Base-by-base conservation (phyloP, 2,329 filamentous ascomycete species). In the Aspergillus pseudoviridinutans region DNA sequence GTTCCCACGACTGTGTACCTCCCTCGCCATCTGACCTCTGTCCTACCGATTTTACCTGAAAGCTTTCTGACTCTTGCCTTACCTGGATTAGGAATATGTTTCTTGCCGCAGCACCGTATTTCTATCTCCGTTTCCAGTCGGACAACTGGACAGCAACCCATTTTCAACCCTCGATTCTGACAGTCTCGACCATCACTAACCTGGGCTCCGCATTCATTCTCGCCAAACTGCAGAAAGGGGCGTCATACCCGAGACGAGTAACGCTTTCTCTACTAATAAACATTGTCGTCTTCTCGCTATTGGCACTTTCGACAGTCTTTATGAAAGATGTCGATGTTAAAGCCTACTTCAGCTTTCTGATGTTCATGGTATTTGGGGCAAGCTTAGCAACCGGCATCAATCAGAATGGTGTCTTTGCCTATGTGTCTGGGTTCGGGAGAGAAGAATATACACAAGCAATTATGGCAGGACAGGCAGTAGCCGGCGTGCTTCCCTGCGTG, bases 401-500 rank as follows among this genome's bases (percentile, higher is more conserved):
- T 64, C 94, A 97, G 76, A 97, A 97, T 73, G 94, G 94, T 20
- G 86, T 94, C 10, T 96, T 97, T 72, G 91, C 94, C 2, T 97
- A 92, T 71, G 92, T 91, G 3, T 86, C 90, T 3, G 88, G 90
- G 53, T 97, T 96, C 68, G 91, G 88, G 38, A 82, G 90, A 53
- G 85, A 88, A 22, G 90, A 94, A 74, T 99, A 97, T 74, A 96
- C 91, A 55, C 93, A 97, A 75, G 93, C 89, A 25, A 92, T 97
- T 74, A 97, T 99, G 92, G 87, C 88, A 3, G 94, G 94, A 1
- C 94, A 99, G 74, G 93, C 88, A 32, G 82, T 99, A 3, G 92
- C 94, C 0, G 94, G 94, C 29, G 92, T 99, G 9, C 79, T 97
- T 3, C 94, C 94, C 0, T 88, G 90, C 50, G 81, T 96, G 50